Base-by-base conservation (phyloP, 352 stramenopile species). In the Plasmopara halstedii region DNA sequence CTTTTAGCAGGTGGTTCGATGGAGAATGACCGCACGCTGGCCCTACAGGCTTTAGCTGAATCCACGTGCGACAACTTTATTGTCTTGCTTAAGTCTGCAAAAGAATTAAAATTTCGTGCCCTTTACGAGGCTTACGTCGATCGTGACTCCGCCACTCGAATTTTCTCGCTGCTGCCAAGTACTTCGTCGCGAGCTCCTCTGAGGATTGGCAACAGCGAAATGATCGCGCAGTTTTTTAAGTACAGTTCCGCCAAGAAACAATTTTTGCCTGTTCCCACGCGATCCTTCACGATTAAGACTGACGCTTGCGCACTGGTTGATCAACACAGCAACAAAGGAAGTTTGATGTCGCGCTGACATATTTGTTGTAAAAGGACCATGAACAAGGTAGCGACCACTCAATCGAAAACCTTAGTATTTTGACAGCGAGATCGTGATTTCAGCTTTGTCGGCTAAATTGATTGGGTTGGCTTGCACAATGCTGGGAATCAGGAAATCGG, bases 221-320 rank as follows among this genome's bases (percentile, higher is more conserved):
- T 59, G 13, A 73, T 88, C 22, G 67, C 62, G 8, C 77, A 88
- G 56, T 87, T 89, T 36, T 91, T 89, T 51, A 82, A 81, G 40
- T 89, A 91, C 62, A 91, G 85, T 37, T 88, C 77, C 9, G 77
- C 74, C 19, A 91, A 89, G 33, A 91, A 89, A 42, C 71, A 79
- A 39, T 89, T 91, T 17, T 34, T 73, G 7, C 45, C 77, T 0
- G 71, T 89, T 7, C 64, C 83, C 15, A 79, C 73, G 14, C 60
- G 77, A 2, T 72, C 66, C 0, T 89, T 91, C 46, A 91, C 77
- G 1, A 63, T 85, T 20, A 81, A 70, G 34, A 91, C 77, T 0
- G 80, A 91, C 46, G 80, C 74, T 6, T 86, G 70, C 23, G 72
- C 80, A 19, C 62, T 89, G 11, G 43, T 55, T 27, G 67, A 85